Evolutionary conservation across 2,329 filamentous ascomycete genomes (phyloP), one percentile per base, ranked within the genome.

Genomic region (Myriosclerotinia curreyana): DNA sequence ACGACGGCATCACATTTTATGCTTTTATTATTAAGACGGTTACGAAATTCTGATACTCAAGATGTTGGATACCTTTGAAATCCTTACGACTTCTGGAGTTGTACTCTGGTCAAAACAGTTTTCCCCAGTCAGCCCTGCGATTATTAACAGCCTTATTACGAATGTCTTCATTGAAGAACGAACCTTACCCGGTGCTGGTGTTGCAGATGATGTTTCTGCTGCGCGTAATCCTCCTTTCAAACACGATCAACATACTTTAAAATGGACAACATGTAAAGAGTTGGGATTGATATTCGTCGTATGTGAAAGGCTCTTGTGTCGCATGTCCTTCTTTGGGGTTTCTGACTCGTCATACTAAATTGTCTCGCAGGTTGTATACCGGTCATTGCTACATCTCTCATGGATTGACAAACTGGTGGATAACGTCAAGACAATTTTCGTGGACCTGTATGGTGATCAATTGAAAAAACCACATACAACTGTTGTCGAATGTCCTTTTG

Each of bases 121-220:
- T 76, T 86, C 88, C 62, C 83, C 89, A 2, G 86, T 96, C 74
- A 92, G 87, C 75, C 85, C 90, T 51, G 87, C 89, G 71, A 82
- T 97, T 69, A 88, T 99, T 81, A 97, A 99, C 81, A 90, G 86
- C 80, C 88, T 99, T 77, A 97, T 99, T 78, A 88, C 88, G 76
- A 92, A 98, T 77, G 91, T 97, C 74, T 97, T 99, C 76, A 97
- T 99, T 74, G 95, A 99, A 79, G 94, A 97, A 80, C 93, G 91
- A 76, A 84, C 85, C 66, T 83, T 86, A 65, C 77, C 80, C 22
- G 79, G 78, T 40, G 82, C 82, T 59, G 81, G 83, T 61, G 80
- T 84, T 63, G 81, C 86, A 60, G 85, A 86, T 69, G 83, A 86
- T 66, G 78, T 81, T 58, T 85, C 86, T 8, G 82, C 86, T 17